These are phyloP conservation scores for Patellaria atrata DNA, from an alignment of 495 filamentous ascomycete species.

Conservation along the genomic window DNA sequence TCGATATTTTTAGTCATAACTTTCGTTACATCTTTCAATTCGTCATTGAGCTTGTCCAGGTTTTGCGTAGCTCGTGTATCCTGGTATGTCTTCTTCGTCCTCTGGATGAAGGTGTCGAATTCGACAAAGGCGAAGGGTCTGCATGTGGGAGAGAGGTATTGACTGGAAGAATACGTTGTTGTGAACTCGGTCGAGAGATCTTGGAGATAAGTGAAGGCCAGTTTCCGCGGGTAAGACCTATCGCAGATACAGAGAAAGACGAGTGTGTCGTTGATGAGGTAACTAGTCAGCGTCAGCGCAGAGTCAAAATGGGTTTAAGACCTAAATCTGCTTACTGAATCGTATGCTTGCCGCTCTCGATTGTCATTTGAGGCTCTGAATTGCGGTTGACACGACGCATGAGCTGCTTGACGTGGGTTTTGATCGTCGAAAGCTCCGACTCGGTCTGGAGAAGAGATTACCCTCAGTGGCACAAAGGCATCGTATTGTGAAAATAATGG, in stretches of 20 bases:
- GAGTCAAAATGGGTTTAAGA: neutral
- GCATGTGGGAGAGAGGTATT: constrained; percentile 57
- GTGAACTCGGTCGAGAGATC: constrained; percentile 83
- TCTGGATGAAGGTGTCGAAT: constrained; percentile 92
- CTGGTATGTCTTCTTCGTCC: constrained; percentile 88
- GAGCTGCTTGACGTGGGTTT: constrained; percentile 79
- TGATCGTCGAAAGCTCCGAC: constrained; percentile 69
- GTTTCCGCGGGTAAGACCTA: constrained; percentile 86
- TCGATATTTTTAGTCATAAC: constrained; percentile 99
- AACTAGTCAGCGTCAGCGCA: constrained; percentile 37
- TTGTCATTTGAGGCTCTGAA: constrained; percentile 78
- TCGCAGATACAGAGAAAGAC: constrained; percentile 91
- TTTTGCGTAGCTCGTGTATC: constrained; percentile 79
- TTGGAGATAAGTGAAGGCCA: constrained; percentile 95
- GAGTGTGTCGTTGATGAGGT: constrained; percentile 66
- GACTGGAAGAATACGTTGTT: constrained; percentile 58
- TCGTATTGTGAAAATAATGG: constrained; percentile 6
- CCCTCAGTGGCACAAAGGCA: too few species aligned
- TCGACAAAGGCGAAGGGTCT: constrained; percentile 94
- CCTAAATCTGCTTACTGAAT: constrained; percentile 53
- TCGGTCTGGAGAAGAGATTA: constrained; percentile 41
- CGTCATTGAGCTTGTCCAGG: constrained; percentile 80
- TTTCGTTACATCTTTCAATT: constrained; percentile 92
- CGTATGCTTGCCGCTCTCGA: constrained; percentile 74
- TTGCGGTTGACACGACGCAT: constrained; percentile 73